Base-by-base conservation (phyloP, 2,329 filamentous ascomycete genomes). In the Hysterium pulicare region DNA sequence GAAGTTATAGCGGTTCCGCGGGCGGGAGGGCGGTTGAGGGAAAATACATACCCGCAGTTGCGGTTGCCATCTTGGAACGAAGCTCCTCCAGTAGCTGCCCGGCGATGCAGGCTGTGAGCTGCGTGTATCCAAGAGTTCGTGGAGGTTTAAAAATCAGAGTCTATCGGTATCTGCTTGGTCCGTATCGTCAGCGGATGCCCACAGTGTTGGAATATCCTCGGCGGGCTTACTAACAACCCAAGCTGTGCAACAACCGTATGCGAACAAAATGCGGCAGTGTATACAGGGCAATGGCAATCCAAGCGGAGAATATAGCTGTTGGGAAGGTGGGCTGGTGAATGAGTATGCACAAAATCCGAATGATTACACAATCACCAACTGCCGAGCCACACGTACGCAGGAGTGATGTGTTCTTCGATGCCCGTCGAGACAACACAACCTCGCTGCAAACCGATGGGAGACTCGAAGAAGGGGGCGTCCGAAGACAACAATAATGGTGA, bases 41-140 rank as follows among this genome's bases (percentile, higher is more conserved):
- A 28, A 40, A 41, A 42, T 53, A 65, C 65, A 61, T 60, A 68
- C 65, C 64, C 56, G 63, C 65, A 60, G 65, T 66, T 52, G 62
- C 61, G 53, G 64, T 63, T 64, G 64, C 65, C 65, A 68, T 68
- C 41, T 42, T 62, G 53, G 57, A 58, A 39, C 51, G 52, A 40
- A 36, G 38, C 42, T 58, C 42, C 51, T 52, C 44, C 38, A 28
- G 28, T 46, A 34, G 49, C 47, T 43, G 24, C 49, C 49, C 51
- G 46, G 48, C 53, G 47, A 7, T 13, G 24, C 13, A 13, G 13
- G 24, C 24, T 7, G n/a, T n/a, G n/a, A n/a, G n/a, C n/a, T n/a
- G n/a, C n/a, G n/a, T 33, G 35, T 39, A 40, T 49, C 43, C 45
- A 49, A 44, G 11, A 33, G 20, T n/a, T 17, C 15, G 32, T 35